A percentile compares a stretch with the other conserved stretches of the same genome.
These are phyloP conservation scores for Picochlorum sp. DNA, from an alignment of 139 green algal genomes.

Conservation along the genomic window DNA sequence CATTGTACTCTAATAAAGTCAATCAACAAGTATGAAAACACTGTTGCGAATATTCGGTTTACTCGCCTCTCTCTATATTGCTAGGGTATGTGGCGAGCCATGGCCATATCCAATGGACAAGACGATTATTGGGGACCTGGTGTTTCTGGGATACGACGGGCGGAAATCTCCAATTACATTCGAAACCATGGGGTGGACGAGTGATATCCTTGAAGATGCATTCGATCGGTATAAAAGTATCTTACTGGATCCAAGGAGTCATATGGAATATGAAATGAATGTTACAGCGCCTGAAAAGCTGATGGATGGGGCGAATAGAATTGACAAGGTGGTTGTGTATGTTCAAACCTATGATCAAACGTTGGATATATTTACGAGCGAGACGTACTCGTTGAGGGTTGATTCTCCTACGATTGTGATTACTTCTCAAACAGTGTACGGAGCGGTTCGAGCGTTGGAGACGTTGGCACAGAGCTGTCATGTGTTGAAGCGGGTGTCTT, in stretches of 20 bases:
- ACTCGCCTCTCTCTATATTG: no score
- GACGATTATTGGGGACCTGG: conserved; percentile 1
- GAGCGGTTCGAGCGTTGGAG: conserved; percentile 44
- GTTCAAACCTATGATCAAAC: conserved; percentile 33
- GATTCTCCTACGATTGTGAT: neutral
- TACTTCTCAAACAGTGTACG: conserved; percentile 32
- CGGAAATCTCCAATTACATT: neutral
- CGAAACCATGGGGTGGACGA: neutral
- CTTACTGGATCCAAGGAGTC: neutral
- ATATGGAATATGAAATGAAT: conserved; percentile 4
- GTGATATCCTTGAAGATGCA: conserved; percentile 4
- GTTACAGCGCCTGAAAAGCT: neutral
- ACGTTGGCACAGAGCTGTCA: conserved; percentile 38
- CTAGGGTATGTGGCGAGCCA: neutral
- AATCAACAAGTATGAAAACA: no score
- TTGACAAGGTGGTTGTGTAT: conserved; percentile 21
- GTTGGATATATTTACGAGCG: conserved; percentile 32
- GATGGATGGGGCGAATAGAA: conserved; percentile 5
- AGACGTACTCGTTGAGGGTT: conserved; percentile 38
- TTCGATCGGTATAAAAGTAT: conserved; percentile 4
- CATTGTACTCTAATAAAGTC: no score
- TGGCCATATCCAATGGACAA: conserved; percentile 3
- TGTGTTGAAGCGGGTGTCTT: neutral
- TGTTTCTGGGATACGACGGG: neutral
- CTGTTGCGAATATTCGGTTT: no score